Percentiles rank a stretch among this genome's conserved stretches.
Conservation (phyloP, 1,284 basidiomycete genomes). For the Neonothopanus nambi region DNA sequence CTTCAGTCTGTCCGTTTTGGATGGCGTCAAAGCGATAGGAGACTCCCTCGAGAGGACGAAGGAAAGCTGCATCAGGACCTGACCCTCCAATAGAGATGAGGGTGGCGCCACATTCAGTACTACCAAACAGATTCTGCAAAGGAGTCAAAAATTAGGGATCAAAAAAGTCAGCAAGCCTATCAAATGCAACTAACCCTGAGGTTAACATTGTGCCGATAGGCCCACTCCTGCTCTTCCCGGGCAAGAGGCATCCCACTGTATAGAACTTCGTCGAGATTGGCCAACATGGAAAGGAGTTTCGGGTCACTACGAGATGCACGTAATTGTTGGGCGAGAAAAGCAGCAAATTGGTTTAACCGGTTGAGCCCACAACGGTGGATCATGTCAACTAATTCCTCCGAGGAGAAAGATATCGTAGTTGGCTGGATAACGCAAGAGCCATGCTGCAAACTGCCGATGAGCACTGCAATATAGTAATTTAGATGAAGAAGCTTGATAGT, state of each 20-base stretch:
- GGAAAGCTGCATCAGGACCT: conserved; percentile 44
- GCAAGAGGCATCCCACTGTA: conserved; percentile 62
- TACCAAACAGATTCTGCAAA: conserved; percentile 65
- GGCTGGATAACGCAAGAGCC: conserved; percentile 72
- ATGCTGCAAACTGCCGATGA: conserved; percentile 67
- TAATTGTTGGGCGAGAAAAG: conserved; percentile 64
- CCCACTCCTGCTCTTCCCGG: conserved; percentile 67
- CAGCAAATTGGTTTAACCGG: conserved; percentile 68
- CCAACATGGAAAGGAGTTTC: conserved; percentile 58
- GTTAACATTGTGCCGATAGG: conserved; percentile 54
- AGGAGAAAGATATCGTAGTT: conserved; percentile 59
- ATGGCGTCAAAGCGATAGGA: conserved; percentile 62
- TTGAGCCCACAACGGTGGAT: conserved; percentile 65
- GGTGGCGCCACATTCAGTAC: conserved; percentile 70
- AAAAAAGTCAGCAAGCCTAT: background rate
- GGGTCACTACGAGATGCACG: conserved; percentile 59
- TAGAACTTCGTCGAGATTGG: conserved; percentile 57
- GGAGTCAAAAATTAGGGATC: too few relatives aligned
- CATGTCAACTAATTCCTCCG: conserved; percentile 73
- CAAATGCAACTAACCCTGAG: conserved; percentile 43
- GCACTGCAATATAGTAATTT: conserved; percentile 45
- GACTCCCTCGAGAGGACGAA: conserved; percentile 55
- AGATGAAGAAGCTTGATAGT: conserved; percentile 21
- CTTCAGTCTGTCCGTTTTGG: conserved; percentile 36
- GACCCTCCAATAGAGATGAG: conserved; percentile 51